Evolutionary conservation across 1,284 basidiomycete genomes (phyloP), one percentile per base, ranked within the genome.

Genomic region (Tausonia pullulans): DNA sequence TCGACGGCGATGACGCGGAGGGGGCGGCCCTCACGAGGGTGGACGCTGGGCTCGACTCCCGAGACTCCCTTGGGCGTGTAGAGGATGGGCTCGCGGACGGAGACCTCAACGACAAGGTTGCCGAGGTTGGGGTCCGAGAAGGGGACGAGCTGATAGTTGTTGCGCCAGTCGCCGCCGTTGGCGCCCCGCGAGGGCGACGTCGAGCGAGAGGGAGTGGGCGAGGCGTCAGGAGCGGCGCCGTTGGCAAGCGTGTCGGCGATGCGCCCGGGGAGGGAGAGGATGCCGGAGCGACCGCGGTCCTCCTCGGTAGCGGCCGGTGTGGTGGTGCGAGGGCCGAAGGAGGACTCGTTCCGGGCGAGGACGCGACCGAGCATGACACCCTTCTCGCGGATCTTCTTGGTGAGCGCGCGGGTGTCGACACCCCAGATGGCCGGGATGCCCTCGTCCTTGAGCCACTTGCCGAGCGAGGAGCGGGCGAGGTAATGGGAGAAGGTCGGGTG

Each of bases 401-500:
- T 98, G 75, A 99, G 83, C 65, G 90, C 91, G 70, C 96, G 87
- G 3, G 96, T 98, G 80, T 98, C 96, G 69, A 98, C 83, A 70
- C 96, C 96, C 77, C 87, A 97, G 67, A 99, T 86, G 70, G 95
- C 96, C 14, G 96, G 96, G 51, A 99, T 81, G 60, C 85, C 87
- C 74, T 95, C 91, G 78, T 98, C 92, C 78, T 93, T 91, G 66
- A 98, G 84, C 96, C 96, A 98, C 70, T 85, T 77, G 61, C 88
- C 88, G 40, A 99, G 82, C 39, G 89, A 92, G 14, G 90, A 92
- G 64, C 81, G 80, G 58, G 96, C 95, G 58, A 98, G 84, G 80
- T 90, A 96, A 78, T 99, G 96, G 71, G 89, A 93, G 79, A 87
- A 97, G 70, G 96, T 87, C 70, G 92, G 86, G 41, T 92, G 90